Evolutionary conservation across 139 green algal genomes (phyloP).

Genomic region (Trebouxia sp.): DNA sequence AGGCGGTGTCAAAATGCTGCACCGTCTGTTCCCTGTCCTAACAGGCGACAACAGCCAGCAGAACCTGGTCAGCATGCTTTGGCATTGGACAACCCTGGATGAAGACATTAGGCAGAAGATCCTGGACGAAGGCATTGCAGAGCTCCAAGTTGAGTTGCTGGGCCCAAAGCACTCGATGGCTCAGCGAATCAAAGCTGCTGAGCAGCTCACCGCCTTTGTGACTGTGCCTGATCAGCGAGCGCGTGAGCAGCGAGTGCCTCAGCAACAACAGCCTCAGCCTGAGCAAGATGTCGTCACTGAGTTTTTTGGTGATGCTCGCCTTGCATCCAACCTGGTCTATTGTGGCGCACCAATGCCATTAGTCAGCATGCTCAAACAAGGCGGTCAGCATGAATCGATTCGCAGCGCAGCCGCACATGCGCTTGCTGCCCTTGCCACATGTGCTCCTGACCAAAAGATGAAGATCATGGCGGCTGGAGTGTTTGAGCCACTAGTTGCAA

Average conservation of each 20-base stretch:
- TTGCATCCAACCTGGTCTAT: background rate
- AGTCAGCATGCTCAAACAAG: background rate
- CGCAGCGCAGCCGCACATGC: background rate
- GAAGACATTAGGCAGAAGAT: background rate
- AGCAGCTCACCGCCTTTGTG: background rate
- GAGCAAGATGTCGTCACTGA: too few relatives aligned
- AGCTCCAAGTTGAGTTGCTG: background rate
- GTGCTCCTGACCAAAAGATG: background rate
- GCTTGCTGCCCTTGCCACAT: background rate
- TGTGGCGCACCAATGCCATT: background rate
- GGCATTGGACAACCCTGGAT: background rate
- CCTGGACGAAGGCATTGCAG: background rate
- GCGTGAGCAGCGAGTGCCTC: background rate
- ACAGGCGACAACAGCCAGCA: background rate
- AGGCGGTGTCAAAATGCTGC: background rate
- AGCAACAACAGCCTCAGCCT: too few relatives aligned
- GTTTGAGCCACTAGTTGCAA: background rate
- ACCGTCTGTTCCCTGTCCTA: background rate
- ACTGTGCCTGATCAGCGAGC: background rate
- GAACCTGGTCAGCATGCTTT: conserved; percentile 16
- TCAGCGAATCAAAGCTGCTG: background rate
- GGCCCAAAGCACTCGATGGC: background rate
- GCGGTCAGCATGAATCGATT: background rate
- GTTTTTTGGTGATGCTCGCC: too few relatives aligned
- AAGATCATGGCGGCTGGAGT: conserved; percentile 8